Evolutionary conservation across 2,329 filamentous ascomycete species (phyloP).

Genomic region (Endoconidiophora laricicola): DNA sequence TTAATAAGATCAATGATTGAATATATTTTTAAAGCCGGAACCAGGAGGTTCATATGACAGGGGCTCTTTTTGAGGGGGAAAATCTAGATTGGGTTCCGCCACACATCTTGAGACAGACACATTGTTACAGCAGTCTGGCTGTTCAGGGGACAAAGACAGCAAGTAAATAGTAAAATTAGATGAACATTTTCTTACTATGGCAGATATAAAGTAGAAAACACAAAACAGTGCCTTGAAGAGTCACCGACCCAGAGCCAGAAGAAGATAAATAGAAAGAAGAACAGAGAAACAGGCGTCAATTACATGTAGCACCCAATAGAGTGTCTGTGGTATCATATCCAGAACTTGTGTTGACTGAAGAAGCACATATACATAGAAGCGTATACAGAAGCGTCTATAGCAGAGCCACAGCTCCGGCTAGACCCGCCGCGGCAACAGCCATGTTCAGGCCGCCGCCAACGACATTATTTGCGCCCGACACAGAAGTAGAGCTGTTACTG

Average conservation of each 20-base stretch:
- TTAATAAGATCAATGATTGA: too few species aligned
- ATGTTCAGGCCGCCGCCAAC: constrained; percentile 9
- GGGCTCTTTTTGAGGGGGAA: too few species aligned
- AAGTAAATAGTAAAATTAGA: too few species aligned
- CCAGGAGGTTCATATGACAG: too few species aligned
- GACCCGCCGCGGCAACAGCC: constrained; percentile 16
- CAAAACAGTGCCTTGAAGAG: background rate
- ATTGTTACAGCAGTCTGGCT: too few species aligned
- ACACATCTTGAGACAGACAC: too few species aligned
- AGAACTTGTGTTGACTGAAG: too few species aligned
- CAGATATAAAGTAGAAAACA: background rate
- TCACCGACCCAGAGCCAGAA: background rate
- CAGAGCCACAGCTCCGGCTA: constrained; percentile 18
- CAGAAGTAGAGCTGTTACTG: background rate
- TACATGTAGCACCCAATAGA: background rate
- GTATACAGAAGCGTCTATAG: background rate
- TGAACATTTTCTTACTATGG: too few species aligned
- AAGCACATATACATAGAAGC: background rate
- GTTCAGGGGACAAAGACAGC: too few species aligned
- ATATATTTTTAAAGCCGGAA: too few species aligned
- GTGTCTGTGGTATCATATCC: background rate
- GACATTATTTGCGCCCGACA: background rate
- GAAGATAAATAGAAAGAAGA: background rate
- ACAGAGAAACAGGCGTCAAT: background rate
- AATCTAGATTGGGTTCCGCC: too few species aligned